Base-by-base conservation (phyloP, 2,329 filamentous ascomycete species). In the Ophiocordyceps camponoti-floridani region DNA sequence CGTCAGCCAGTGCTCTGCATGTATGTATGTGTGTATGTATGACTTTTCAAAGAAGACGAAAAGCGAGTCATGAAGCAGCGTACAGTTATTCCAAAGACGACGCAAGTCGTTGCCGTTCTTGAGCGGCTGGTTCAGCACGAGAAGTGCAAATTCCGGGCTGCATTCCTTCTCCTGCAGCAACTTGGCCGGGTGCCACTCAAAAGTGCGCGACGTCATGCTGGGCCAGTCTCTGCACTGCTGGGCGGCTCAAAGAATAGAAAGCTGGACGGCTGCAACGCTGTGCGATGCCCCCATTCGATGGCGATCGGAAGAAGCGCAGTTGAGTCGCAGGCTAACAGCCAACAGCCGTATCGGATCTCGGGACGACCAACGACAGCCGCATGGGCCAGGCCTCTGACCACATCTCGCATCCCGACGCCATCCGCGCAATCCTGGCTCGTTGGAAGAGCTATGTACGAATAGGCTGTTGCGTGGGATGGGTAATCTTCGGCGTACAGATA, bases 51-150 rank as follows among this genome's bases (percentile, higher is more conserved):
- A n/a, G n/a, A n/a, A n/a, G n/a, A n/a, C 28, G 28, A 30, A 30
- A 30, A 30, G 28, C 9, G 10, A 13, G 5, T 18, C 31, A 19
- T 9, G 31, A 41, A 18, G 13, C 10, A 44, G 53, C 61, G 33
- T 55, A 72, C 70, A 63, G 45, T 68, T 69, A 40, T 67, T 58
- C 71, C 70, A 67, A 51, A 75, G 54, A 57, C 58, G 57, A 45
- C 69, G 66, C 30, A 75, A 53, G n/a, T 69, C 66, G 41, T 59
- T 52, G 23, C 71, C 57, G 47, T 66, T 63, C 41, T 54, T 57
- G 27, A 73, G 54, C 37, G 67, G 71, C 57, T 73, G 70, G 53
- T 74, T 73, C 45, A 74, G 64, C 31, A 73, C 59, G 27, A 74
- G 55, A 5, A 73, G 57, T 1, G 68, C 65, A 44, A 70, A 66